Base-by-base conservation (phyloP, 805 yeast species). In the Sugiyamaella smithiae region DNA sequence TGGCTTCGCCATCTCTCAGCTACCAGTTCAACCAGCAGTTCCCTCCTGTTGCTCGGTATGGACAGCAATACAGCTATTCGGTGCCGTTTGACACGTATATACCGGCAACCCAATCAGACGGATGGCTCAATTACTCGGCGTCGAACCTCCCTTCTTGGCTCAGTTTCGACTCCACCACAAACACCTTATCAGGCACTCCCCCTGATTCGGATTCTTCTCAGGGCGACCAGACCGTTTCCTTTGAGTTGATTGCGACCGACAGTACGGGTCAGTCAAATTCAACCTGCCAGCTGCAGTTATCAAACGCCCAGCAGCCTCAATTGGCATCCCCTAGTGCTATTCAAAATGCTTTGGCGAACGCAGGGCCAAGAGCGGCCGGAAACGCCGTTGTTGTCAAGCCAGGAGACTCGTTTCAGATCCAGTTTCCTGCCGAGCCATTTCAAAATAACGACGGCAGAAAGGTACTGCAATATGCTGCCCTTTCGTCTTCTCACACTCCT, bases 1-100 rank as follows among this genome's bases (percentile, higher is more conserved):
- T 50, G 41, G 78, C 80, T 9, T 68, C 76, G 31, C 82, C 87
- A 4, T 71, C 73, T 45, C 72, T 76, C 33, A 86, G 85, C 40
- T 87, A 84, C 71, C 90, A 96, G n/a, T 80, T 89, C 62, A 68
- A 76, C 55, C 81, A 81, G 62, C 99, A 91, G 68, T 74, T 82
- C 19, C 98, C 98, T 4, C 84, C 88, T 28, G 87, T 93, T 11
- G 98, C 96, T 3, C 75, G 95, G 50, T 78, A 80, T 12, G 78
- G 78, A 51, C 72, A 78, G 57, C 57, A 63, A 1, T 91, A 84
- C 67, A 57, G 69, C 16, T 91, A 87, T 67, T 74, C 82, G 31
- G 67, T 91, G 36, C 82, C 89, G 46, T 69, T 77, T 51, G 80
- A 82, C 57, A 91, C 98, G 1, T 88, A 78, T 65, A 62, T 70